Percentiles rank a stretch among this genome's conserved stretches.
These are phyloP conservation scores for Aspergillus heteromorphus DNA, from an alignment of 495 filamentous ascomycete genomes.

Conservation along the genomic window DNA sequence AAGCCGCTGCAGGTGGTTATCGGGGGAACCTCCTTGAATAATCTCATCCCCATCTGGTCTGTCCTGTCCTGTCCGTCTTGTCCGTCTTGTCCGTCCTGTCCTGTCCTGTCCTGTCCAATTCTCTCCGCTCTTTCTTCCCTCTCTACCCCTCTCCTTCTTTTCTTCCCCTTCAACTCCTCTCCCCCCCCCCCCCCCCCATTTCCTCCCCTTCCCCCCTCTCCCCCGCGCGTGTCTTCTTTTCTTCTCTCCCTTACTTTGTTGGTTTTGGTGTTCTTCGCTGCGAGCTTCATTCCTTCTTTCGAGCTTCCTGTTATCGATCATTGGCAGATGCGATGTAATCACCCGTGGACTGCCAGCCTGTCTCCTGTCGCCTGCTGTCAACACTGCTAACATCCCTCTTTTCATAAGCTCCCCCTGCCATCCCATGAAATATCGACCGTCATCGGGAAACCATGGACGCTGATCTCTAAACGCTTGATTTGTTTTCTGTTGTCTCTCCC, in stretches of 20 bases:
- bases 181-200: neutral
- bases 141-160: neutral
- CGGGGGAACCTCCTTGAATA: neutral
- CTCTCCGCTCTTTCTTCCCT: neutral
- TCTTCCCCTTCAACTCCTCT: neutral
- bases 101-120: neutral
- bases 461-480: conserved; percentile 3
- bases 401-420: neutral
- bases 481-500: conserved; percentile 8
- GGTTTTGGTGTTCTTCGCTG: neutral
- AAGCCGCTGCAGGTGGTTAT: too few relatives aligned
- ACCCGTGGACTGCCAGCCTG: conserved; percentile 16
- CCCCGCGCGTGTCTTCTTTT: neutral
- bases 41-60: neutral
- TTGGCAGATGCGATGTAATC: conserved; percentile 35
- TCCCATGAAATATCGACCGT: neutral
- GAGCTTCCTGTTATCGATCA: conserved; percentile 16
- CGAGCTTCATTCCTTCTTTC: conserved; percentile 9
- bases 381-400: conserved; percentile 6
- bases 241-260: neutral
- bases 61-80: neutral
- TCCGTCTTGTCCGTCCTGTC: neutral
- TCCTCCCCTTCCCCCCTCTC: neutral
- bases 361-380: conserved; percentile 16
- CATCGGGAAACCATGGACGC: conserved; percentile 8